Evolutionary conservation across 1,284 basidiomycete species (phyloP), one percentile per base, ranked within the genome.

Genomic region (Tylopilus sp.): DNA sequence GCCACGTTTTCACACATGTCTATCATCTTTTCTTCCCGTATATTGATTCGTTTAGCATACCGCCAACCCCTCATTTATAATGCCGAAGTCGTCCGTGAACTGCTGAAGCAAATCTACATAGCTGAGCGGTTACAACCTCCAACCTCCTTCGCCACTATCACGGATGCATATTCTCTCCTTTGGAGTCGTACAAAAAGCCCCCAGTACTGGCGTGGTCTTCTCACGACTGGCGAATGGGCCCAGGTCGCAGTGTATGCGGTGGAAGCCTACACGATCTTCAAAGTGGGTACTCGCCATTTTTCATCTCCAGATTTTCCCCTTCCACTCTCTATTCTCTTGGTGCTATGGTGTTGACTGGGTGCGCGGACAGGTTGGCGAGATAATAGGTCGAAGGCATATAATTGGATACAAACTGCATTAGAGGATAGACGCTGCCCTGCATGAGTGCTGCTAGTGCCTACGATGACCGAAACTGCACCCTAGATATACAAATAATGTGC

Each of bases 41-140:
- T 5, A 4, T 16, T n/a, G 41, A 30, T 35, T 30, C 15, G n/a
- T 36, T 34, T 63, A 95, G 92, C 83, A 28, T 93, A 94, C 76
- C 81, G 82, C 57, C 78, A 90, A 65, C 92, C 93, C 15, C 59
- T 95, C 46, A 59, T 82, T 26, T 95, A 93, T 77, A 94, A 95
- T 76, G 74, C 89, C 47, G 74, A 89, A 51, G 92, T 97, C 50
- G 78, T 84, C 42, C 82, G 86, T 52, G 92, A 95, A 64, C 67
- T 98, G 57, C 70, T 84, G 58, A 94, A 95, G 74, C 92, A 96
- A 66, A 82, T 98, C 53, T 98, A 97, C 75, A 71, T 89, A 56
- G 83, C 86, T 41, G 96, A 98, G 74, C 81, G 83, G 53, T 80
- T 98, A 46, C 82, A 87, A 42, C 92, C 92, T 15, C 96, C 95